Conservation (phyloP, 1,284 basidiomycete species). For the Volvariella surrecta region DNA sequence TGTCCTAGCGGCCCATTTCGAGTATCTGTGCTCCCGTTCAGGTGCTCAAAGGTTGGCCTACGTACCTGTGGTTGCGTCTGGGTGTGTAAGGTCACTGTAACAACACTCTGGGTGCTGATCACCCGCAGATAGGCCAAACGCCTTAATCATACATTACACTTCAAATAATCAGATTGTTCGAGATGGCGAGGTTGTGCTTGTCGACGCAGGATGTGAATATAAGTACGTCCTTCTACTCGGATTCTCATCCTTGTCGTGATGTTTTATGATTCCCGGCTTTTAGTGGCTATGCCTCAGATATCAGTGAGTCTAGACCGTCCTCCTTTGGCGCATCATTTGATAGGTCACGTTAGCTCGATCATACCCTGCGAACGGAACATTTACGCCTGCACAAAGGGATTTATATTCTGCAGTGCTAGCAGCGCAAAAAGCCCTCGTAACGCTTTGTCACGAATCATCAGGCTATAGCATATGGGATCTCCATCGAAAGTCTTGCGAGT, state of each 20-base stretch:
- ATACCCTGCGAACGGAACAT: slow-evolving; percentile 78
- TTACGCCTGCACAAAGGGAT: slow-evolving; percentile 76
- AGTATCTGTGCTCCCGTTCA: slow-evolving; percentile 73
- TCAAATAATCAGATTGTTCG: slow-evolving; percentile 75
- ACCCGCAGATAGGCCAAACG: slow-evolving; percentile 55
- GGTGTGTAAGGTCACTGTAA: slow-evolving; percentile 39
- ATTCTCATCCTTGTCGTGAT: not conserved
- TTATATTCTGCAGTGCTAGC: slow-evolving; percentile 83
- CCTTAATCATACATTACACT: slow-evolving; percentile 89
- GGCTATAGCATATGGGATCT: slow-evolving; percentile 58
- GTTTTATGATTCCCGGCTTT: slow-evolving; percentile 1
- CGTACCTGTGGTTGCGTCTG: slow-evolving; percentile 91
- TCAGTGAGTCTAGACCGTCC: slow-evolving; percentile 48
- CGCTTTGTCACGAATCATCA: slow-evolving; percentile 45
- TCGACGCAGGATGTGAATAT: slow-evolving; percentile 89
- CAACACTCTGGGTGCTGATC: slow-evolving; percentile 1
- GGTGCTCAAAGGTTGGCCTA: slow-evolving; percentile 85
- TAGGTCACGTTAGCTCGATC: slow-evolving; percentile 58
- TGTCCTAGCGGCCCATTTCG: slow-evolving; percentile 78
- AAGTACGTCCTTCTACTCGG: slow-evolving; percentile 42
- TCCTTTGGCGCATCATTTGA: slow-evolving; percentile 6
- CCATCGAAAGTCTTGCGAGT: slow-evolving; percentile 67
- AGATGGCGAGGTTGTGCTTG: slow-evolving; percentile 71
- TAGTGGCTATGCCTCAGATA: slow-evolving; percentile 93
- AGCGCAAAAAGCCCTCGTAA: slow-evolving; percentile 65